Evolutionary conservation across 73 alveolate species (phyloP).

Genomic region (Symbiodinium pilosum): DNA sequence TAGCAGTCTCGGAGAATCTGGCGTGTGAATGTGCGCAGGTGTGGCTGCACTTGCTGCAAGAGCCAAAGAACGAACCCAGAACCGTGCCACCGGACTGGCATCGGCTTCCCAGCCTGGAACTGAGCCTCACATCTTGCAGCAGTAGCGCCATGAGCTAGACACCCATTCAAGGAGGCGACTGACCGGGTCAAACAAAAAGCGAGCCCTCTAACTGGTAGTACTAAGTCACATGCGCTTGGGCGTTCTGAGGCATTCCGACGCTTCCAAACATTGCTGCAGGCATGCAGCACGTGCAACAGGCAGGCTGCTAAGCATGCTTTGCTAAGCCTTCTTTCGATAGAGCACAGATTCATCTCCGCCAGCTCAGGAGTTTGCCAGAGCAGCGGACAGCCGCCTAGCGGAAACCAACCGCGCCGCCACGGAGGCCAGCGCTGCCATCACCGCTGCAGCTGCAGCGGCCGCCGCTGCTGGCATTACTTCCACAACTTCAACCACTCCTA

Average conservation of each 20-base stretch:
- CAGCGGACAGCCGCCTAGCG: background rate
- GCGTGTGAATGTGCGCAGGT: background rate
- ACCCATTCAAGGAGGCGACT: too few species aligned
- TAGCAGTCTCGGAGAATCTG: too few species aligned
- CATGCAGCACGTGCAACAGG: constrained; percentile 11
- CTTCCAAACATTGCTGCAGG: background rate
- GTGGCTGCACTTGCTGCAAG: constrained; percentile 15
- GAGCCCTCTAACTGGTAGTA: too few species aligned
- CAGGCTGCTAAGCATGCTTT: background rate
- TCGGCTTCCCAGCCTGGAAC: background rate
- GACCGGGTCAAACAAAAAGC: too few species aligned
- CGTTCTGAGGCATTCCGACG: background rate
- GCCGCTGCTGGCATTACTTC: background rate
- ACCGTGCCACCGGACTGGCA: constrained; percentile 6
- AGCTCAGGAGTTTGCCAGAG: background rate
- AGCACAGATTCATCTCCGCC: background rate
- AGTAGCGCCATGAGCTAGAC: too few species aligned
- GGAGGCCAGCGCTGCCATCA: background rate
- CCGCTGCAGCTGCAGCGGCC: background rate
- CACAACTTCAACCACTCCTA: background rate
- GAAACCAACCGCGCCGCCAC: background rate
- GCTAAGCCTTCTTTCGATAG: background rate
- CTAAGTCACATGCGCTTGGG: background rate
- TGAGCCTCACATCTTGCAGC: background rate
- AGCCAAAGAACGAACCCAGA: background rate